Evolutionary conservation across 139 green algal genomes (phyloP), one percentile per base, ranked within the genome.

Genomic region (Picochlorum sp.): DNA sequence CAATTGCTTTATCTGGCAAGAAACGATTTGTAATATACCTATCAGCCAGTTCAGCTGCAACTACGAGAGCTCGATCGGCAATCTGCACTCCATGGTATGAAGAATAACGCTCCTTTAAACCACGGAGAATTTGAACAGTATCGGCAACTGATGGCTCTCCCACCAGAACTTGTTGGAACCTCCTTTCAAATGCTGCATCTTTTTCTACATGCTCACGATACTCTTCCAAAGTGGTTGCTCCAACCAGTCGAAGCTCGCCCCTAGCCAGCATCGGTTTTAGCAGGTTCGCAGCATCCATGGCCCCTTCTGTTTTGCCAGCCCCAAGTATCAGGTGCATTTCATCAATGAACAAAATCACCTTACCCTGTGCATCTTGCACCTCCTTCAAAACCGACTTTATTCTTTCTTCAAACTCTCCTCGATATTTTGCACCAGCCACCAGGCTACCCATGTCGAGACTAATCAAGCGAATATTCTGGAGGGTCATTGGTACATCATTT

Each of bases 261-360:
- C 91, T 72, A 13, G 87, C 91, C 47, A 98, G 78, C 89, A 94
- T 90, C 13, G 91, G 91, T 76, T 98, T 98, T 35, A 98, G 76
- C 53, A 98, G 73, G 67, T 97, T 97, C 37, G 84, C 89, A 9
- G 89, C 91, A 57, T 96, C 85, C 83, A 95, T 96, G 56, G 80
- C 69, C 31, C 86, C 83, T 30, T 94, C 84, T 2, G 80, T 66
- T 45, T 82, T 85, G 49, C 87, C 85, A 1, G 81, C 78, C 2
- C 76, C 83, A 31, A 74, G 45, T 28, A 91, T 66, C 28, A 86
- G 57, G 72, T 96, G 88, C 20, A 96, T 85, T 66, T 96, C 89
- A 57, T 96, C 89, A 43, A 97, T 94, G 70, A 97, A 97, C 18
- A 97, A 76, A 36, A 97, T 79, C 25, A 62, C 68, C 18, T 68